Evolutionary conservation across 202 grass and related monocot genomes (phyloP).

Genomic region (Dendrocalamus latiflorus): DNA sequence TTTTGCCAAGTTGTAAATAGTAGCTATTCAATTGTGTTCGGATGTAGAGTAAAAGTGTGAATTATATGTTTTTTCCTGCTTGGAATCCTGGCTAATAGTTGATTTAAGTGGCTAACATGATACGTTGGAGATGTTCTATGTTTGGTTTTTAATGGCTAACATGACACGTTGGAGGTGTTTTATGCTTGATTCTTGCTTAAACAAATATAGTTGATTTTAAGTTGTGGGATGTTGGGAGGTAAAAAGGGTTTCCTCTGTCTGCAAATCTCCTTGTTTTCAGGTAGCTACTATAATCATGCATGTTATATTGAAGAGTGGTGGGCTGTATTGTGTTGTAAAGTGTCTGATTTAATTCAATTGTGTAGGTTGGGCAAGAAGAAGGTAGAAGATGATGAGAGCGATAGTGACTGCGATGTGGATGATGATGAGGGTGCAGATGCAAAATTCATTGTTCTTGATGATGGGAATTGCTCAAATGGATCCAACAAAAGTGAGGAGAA

Average conservation of each 20-base stretch:
- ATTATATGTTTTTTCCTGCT: neutral
- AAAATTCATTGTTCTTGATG: constrained; percentile 66
- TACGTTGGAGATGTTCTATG: neutral
- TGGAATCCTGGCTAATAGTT: neutral
- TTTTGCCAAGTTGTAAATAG: neutral
- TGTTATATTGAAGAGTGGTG: neutral
- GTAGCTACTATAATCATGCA: neutral
- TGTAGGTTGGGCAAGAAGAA: constrained; percentile 95
- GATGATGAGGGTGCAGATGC: constrained; percentile 34
- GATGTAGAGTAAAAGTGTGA: neutral
- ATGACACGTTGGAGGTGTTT: neutral
- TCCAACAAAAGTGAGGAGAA: constrained; percentile 45
- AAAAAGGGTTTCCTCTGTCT: neutral
- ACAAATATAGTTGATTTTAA: neutral
- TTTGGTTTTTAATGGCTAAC: neutral
- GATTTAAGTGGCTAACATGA: neutral
- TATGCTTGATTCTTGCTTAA: neutral
- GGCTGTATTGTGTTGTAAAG: neutral
- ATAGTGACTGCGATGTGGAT: constrained; percentile 59
- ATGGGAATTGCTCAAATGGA: constrained; percentile 51
- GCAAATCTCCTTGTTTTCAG: neutral
- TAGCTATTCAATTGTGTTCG: neutral
- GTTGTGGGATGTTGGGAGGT: neutral
- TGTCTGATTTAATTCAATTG: constrained; percentile 14
- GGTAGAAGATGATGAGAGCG: constrained; percentile 59